These are phyloP conservation scores for Psilocybe cubensis DNA, from an alignment of 768 basidiomycete species.

Conservation along the genomic window DNA sequence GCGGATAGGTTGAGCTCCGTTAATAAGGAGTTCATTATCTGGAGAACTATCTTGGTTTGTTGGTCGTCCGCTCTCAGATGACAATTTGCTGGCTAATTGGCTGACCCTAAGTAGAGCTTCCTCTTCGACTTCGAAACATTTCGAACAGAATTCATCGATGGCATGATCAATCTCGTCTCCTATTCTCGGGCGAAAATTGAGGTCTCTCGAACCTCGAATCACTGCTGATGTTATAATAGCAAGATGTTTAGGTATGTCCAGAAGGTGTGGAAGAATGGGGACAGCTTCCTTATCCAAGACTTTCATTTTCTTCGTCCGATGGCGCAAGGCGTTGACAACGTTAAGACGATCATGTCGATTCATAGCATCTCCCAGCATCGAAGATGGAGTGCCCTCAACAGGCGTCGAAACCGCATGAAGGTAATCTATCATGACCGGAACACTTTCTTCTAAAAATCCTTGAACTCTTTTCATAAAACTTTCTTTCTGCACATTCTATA, in stretches of 20 bases:
- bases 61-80: conserved; percentile 20
- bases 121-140: conserved; percentile 74
- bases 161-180: conserved; percentile 39
- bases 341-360: conserved; percentile 56
- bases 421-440: conserved; percentile 79
- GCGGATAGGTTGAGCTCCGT: background rate
- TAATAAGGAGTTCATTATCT: background rate
- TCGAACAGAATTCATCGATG: conserved; percentile 59
- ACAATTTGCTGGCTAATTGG: conserved; percentile 51
- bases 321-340: conserved; percentile 57
- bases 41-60: conserved; percentile 13
- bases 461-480: conserved; percentile 82
- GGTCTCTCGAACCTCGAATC: conserved; percentile 61
- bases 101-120: conserved; percentile 69
- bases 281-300: conserved; percentile 70
- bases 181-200: conserved; percentile 33
- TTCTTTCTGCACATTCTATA: conserved; percentile 70
- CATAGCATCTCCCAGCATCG: conserved; percentile 28
- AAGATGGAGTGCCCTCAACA: conserved; percentile 28
- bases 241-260: conserved; percentile 81
- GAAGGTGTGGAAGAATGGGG: conserved; percentile 70
- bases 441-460: conserved; percentile 67
- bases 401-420: conserved; percentile 72
- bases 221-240: conserved; percentile 78
- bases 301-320: conserved; percentile 58